phyloP scores from a whole-genome alignment of 164 flowering plant genomes.

The Macadamia integrifolia region DNA sequence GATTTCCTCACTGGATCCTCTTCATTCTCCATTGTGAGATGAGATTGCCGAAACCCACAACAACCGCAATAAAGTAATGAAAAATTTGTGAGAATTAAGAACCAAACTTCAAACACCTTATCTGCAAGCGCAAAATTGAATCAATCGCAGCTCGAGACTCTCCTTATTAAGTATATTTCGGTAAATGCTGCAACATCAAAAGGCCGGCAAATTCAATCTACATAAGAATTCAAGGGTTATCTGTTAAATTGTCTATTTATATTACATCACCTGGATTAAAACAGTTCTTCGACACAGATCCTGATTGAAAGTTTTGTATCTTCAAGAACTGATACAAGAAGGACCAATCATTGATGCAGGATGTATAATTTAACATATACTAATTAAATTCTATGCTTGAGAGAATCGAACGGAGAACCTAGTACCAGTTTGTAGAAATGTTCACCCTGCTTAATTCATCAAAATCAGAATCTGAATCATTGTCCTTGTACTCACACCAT shows the following conservation, averaged over 20 bases:
- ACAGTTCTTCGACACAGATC: too few species aligned
- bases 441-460: slow-evolving; percentile 52
- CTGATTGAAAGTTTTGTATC: too few species aligned
- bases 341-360: neutral
- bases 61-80: neutral
- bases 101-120: neutral
- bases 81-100: too few species aligned
- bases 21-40: slow-evolving; percentile 38
- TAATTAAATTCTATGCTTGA: slow-evolving; percentile 18
- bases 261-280: too few species aligned
- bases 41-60: neutral
- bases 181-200: too few species aligned
- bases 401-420: slow-evolving; percentile 71
- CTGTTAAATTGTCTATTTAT: too few species aligned
- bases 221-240: too few species aligned
- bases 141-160: too few species aligned
- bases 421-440: slow-evolving; percentile 36
- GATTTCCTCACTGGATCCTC: slow-evolving; percentile 54
- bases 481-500: slow-evolving; percentile 37
- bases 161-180: too few species aligned
- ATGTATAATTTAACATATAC: too few species aligned
- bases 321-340: neutral
- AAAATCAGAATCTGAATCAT: slow-evolving; percentile 71
- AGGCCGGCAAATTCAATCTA: too few species aligned
- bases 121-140: neutral